These are phyloP conservation scores for Brassica rapa DNA, from an alignment of 345 rosid genomes.

Conservation along the genomic window DNA sequence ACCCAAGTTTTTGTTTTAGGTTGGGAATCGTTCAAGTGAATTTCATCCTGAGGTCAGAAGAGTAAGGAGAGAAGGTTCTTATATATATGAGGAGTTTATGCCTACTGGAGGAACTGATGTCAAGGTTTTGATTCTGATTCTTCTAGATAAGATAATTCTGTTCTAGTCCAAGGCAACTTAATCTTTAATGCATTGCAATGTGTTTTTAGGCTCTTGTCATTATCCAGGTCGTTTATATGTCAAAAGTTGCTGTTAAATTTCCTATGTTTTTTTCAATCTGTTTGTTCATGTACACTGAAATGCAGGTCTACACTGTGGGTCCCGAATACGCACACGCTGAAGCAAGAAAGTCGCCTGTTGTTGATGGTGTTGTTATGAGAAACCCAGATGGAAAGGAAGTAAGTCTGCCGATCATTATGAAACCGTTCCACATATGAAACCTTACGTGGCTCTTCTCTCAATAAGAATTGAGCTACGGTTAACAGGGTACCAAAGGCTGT, in stretches of 20 bases:
- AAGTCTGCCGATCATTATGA: slow-evolving; percentile 39
- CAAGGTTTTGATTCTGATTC: slow-evolving; percentile 55
- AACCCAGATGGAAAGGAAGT: slow-evolving; percentile 98
- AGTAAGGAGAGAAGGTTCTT: slow-evolving; percentile 98
- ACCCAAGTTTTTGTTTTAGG: slow-evolving; percentile 47
- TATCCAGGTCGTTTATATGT: slow-evolving; percentile 1
- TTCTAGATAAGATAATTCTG: background rate
- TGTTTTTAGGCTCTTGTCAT: background rate
- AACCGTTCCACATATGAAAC: slow-evolving; percentile 24
- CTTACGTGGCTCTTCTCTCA: background rate
- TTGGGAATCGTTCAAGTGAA: slow-evolving; percentile 97
- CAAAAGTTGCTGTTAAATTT: background rate
- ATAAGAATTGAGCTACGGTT: slow-evolving; percentile 24
- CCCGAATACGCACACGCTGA: slow-evolving; percentile 99
- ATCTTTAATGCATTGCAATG: background rate
- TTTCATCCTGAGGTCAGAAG: slow-evolving; percentile 98
- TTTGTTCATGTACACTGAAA: slow-evolving; percentile 13
- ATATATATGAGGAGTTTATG: slow-evolving; percentile 98
- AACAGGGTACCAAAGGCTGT: slow-evolving; percentile 4
- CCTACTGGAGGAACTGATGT: slow-evolving; percentile 99
- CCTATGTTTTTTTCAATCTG: background rate
- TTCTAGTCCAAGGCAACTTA: background rate
- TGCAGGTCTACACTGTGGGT: slow-evolving; percentile 96
- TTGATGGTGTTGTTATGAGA: slow-evolving; percentile 99
- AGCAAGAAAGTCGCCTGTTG: slow-evolving; percentile 99